Percentiles rank a stretch among this genome's conserved stretches.
Conservation (phyloP, 495 filamentous ascomycete genomes). For the Aspergillus bertholletiae region DNA sequence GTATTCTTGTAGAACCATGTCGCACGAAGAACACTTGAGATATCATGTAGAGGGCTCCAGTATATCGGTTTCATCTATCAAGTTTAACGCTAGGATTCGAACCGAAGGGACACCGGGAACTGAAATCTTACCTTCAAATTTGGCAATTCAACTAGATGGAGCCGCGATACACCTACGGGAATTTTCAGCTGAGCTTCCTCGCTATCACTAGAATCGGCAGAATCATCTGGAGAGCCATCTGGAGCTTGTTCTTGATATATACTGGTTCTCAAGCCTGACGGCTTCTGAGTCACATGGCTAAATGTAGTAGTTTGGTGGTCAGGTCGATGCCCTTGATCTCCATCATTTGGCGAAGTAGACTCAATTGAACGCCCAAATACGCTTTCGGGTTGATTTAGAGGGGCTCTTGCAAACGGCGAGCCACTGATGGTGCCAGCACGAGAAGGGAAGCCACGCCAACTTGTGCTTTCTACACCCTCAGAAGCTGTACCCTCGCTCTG, state of each 20-base stretch:
- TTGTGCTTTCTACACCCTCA: conserved; percentile 16
- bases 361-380: conserved; percentile 33
- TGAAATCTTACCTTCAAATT: conserved; percentile 37
- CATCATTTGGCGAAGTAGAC: conserved; percentile 25
- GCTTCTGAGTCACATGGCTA: conserved; percentile 20
- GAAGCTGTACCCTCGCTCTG: conserved; percentile 16
- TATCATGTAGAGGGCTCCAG: conserved; percentile 93
- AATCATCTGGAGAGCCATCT: conserved; percentile 13
- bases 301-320: conserved; percentile 17
- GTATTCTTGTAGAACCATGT: conserved; percentile 98
- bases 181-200: conserved; percentile 36
- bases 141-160: conserved; percentile 58
- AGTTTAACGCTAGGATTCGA: conserved; percentile 3
- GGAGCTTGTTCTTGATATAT: conserved; percentile 20
- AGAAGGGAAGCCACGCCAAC: conserved; percentile 25
- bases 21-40: conserved; percentile 74
- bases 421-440: conserved; percentile 40
- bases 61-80: conserved; percentile 93
- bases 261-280: conserved; percentile 30
- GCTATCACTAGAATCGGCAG: conserved; percentile 7
- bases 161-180: conserved; percentile 71
- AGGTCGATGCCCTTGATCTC: conserved; percentile 23
- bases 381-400: conserved; percentile 27
- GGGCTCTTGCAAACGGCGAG: conserved; percentile 38
- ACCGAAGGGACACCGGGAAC: background rate